Evolutionary conservation across 1,284 basidiomycete genomes (phyloP), one percentile per base, ranked within the genome.

Genomic region (Ganoderma sp.): DNA sequence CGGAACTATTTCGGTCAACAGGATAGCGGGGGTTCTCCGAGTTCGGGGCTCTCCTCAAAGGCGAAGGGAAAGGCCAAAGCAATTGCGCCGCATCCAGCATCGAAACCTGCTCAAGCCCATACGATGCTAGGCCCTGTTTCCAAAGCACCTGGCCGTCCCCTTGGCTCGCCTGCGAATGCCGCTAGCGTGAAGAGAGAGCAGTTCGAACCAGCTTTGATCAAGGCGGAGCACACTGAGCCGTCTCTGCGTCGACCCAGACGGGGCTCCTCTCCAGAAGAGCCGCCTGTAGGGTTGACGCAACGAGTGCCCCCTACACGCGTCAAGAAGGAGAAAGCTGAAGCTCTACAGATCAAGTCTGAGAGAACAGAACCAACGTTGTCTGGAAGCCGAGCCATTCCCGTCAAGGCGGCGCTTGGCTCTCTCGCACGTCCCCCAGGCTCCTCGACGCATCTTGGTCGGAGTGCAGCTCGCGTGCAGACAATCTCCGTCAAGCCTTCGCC

Each of bases 51-150:
- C 4, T 58, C 60, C 32, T 45, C 67, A 4, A 67, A 64, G 42
- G 48, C 25, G 6, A 68, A 68, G 32, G 67, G 63, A 37, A 68
- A 68, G 58, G 63, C 60, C 8, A 67, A 19, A n/a, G 63, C 43
- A 5, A 43, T 4, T 12, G 50, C 39, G 9, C 43, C 63, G n/a
- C 42, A 60, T 43, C 41, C n/a, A 43, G 39, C 25, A 2, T 5
- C 39, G 25, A 25, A 14, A 28, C 22, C 14, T 60, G 37, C 6
- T 12, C 39, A 60, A 22, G 15, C 41, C 6, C 37, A 10, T 39
- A n/a, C 56, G 14, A n/a, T 14, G 39, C 12, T n/a, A n/a, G 17
- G 19, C 9, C 3, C 56, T 58, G 34, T 19, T 19, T 37, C 56
- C 2, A 58, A 39, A 15, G 56, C 12, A 12, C 56, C 19, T 39